Evolutionary conservation across 495 filamentous ascomycete genomes (phyloP).

Genomic region (Lasiosphaeris hirsuta): DNA sequence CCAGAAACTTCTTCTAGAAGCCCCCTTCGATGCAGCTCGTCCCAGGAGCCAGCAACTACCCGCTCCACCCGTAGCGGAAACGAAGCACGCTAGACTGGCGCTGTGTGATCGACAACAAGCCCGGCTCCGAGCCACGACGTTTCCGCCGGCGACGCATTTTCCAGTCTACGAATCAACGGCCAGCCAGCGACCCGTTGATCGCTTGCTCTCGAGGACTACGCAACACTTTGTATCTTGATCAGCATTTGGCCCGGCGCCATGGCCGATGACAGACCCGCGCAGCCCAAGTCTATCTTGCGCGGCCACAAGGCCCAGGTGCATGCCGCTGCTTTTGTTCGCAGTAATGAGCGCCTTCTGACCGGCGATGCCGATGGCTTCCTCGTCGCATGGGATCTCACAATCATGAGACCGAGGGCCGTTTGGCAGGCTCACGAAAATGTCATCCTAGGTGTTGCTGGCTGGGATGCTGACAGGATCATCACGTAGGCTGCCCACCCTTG

Average conservation of each 20-base stretch:
- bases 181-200: no score
- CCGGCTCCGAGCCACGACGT: neutral
- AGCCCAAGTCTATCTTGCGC: constrained; percentile 81
- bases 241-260: constrained; percentile 14
- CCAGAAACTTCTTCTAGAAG: neutral
- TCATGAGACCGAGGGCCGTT: constrained; percentile 75
- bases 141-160: neutral
- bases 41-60: no score
- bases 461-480: constrained; percentile 60
- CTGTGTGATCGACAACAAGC: constrained; percentile 11
- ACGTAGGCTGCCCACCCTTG: constrained; percentile 58
- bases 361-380: constrained; percentile 91
- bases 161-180: no score
- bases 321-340: constrained; percentile 64
- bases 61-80: no score
- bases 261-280: constrained; percentile 49
- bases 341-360: constrained; percentile 74
- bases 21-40: neutral
- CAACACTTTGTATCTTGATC: neutral
- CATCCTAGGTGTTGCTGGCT: constrained; percentile 70
- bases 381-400: constrained; percentile 78
- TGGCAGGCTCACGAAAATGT: constrained; percentile 84
- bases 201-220: no score
- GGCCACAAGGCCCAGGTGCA: constrained; percentile 85
- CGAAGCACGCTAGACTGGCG: neutral